Percentiles rank a stretch among this genome's conserved stretches.
Conservation (phyloP, 148 eudicot species). For the Cornus controversa region DNA sequence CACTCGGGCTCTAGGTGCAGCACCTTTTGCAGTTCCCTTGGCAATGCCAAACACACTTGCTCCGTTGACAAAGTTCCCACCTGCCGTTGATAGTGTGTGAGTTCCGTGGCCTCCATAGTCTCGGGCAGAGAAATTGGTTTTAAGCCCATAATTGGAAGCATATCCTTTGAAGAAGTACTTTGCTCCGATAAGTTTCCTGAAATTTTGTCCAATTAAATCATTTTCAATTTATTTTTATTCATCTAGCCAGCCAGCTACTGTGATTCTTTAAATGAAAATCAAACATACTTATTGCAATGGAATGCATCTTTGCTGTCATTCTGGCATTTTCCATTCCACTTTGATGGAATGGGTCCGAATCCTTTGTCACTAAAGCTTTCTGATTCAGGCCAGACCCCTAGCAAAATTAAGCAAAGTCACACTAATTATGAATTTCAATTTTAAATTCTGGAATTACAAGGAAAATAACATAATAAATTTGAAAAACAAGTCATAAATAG, state of each 20-base stretch:
- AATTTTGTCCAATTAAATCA: no score
- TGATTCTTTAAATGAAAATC: not conserved
- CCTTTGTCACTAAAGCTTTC: not conserved
- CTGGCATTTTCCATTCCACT: not conserved
- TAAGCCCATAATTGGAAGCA: not conserved
- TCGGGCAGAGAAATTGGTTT: not conserved
- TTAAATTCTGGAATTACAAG: no score
- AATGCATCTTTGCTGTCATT: not conserved
- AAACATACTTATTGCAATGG: not conserved
- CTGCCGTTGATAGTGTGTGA: constrained; percentile 8
- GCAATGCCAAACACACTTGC: constrained; percentile 12
- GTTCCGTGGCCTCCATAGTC: constrained; percentile 19
- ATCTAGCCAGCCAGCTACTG: not conserved
- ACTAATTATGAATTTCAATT: no score
- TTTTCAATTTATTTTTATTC: no score
- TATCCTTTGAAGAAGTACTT: not conserved
- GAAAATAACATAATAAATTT: no score
- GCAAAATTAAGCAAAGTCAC: not conserved
- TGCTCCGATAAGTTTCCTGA: not conserved
- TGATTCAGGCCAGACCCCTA: not conserved
- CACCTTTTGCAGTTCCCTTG: constrained; percentile 59
- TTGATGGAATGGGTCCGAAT: not conserved
- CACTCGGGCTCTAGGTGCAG: constrained; percentile 62
- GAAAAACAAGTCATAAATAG: no score
- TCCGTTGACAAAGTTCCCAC: constrained; percentile 3